These are phyloP conservation scores for Exophiala xenobiotica DNA, from an alignment of 2,329 filamentous ascomycete species.

Conservation along the genomic window DNA sequence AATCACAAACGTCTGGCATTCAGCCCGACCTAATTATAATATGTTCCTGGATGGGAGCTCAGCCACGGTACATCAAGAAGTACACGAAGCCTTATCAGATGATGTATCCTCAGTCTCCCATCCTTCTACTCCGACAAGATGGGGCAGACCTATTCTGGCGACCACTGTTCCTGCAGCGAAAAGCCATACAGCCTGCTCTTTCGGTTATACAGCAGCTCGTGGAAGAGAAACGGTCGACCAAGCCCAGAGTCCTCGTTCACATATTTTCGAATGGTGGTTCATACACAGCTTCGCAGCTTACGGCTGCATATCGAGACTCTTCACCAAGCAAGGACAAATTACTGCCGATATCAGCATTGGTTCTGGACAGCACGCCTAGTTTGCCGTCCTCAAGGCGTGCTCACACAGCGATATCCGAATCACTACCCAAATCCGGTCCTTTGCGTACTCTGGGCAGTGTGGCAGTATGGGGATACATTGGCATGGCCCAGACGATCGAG, in stretches of 20 bases:
- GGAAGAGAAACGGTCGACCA: conserved; percentile 21
- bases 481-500: conserved; percentile 41
- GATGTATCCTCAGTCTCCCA: conserved; percentile 46
- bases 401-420: conserved; percentile 19
- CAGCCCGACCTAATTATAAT: conserved; percentile 50
- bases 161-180: conserved; percentile 33
- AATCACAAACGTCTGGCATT: neutral
- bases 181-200: conserved; percentile 43
- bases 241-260: conserved; percentile 47
- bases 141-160: conserved; percentile 39
- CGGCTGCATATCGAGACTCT: conserved; percentile 34
- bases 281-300: conserved; percentile 43
- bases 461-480: conserved; percentile 41
- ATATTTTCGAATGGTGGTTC: conserved; percentile 56
- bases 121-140: conserved; percentile 50
- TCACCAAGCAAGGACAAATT: conserved; percentile 28
- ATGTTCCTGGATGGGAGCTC: conserved; percentile 54
- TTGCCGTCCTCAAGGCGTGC: conserved; percentile 8
- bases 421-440: conserved; percentile 16
- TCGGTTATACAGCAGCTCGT: conserved; percentile 40
- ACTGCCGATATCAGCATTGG: conserved; percentile 50
- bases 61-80: conserved; percentile 53
- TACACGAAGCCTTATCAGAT: conserved; percentile 50
- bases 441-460: conserved; percentile 7
- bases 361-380: conserved; percentile 42